Percentiles rank a stretch among this genome's conserved stretches.
Conservation (phyloP, 352 stramenopile species). For the Phytophthora cryptogea region DNA sequence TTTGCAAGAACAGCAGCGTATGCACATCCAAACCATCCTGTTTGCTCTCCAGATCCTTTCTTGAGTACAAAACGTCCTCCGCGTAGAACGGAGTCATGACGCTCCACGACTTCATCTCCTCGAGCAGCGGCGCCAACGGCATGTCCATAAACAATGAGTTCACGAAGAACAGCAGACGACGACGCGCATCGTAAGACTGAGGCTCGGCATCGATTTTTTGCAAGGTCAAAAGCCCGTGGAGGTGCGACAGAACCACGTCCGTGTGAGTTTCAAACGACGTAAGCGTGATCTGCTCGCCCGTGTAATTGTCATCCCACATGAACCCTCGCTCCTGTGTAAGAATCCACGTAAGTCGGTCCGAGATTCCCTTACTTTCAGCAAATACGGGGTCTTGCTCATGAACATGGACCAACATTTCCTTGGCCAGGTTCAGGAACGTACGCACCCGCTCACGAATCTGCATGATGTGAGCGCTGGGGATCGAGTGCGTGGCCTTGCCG, state of each 20-base stretch:
- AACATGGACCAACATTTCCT: conserved; percentile 79
- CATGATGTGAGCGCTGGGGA: conserved; percentile 81
- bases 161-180: conserved; percentile 98
- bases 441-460: conserved; percentile 96
- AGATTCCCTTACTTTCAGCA: conserved; percentile 90
- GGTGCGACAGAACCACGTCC: conserved; percentile 82
- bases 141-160: conserved; percentile 99
- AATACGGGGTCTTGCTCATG: conserved; percentile 82
- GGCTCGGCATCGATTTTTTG: conserved; percentile 98
- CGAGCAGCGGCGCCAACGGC: conserved; percentile 94
- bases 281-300: conserved; percentile 92
- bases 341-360: conserved; percentile 96
- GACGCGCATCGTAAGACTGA: conserved; percentile 94
- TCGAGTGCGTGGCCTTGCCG: conserved; percentile 71
- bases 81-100: conserved; percentile 99
- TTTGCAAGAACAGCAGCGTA: conserved; percentile 92
- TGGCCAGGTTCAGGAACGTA: conserved; percentile 93
- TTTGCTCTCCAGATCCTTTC: conserved; percentile 96
- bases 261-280: conserved; percentile 84
- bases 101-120: conserved; percentile 99
- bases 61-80: conserved; percentile 97
- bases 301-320: conserved; percentile 99
- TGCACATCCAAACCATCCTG: conserved; percentile 93
- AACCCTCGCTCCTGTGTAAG: conserved; percentile 97
- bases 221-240: conserved; percentile 95